Evolutionary conservation across 2,329 filamentous ascomycete genomes (phyloP).

Genomic region (Colletotrichum sublineola): DNA sequence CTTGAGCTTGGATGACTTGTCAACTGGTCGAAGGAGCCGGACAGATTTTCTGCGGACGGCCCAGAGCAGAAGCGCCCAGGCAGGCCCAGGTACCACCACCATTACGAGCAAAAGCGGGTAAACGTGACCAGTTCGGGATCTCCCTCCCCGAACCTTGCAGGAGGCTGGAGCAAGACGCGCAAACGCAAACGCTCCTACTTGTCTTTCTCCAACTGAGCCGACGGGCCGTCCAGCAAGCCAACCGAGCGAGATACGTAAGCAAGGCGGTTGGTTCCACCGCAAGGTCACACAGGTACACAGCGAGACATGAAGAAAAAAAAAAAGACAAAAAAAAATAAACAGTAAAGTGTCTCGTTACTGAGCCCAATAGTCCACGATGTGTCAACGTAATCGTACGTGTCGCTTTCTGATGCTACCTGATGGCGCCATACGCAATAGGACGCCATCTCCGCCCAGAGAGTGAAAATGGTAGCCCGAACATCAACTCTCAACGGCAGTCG

Average conservation of each 20-base stretch:
- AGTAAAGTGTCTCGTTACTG: no score
- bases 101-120: not conserved
- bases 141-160: slow-evolving; percentile 21
- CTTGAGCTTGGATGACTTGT: not conserved
- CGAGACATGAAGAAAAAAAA: no score
- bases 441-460: no score
- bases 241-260: no score
- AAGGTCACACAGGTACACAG: no score
- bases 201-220: slow-evolving; percentile 2
- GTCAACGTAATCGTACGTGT: not conserved
- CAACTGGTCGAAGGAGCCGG: no score
- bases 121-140: slow-evolving; percentile 19
- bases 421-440: not conserved
- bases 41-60: not conserved
- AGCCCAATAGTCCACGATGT: not conserved
- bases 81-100: not conserved
- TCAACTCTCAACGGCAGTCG: slow-evolving; percentile 23
- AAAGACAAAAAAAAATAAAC: no score
- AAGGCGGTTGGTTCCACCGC: no score
- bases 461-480: no score
- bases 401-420: not conserved
- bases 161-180: not conserved
- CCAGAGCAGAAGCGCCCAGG: slow-evolving; percentile 2
- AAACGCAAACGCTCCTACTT: slow-evolving; percentile 6
- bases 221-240: slow-evolving; percentile 24